These are phyloP conservation scores for Elongisporangium prolatum DNA, from an alignment of 352 stramenopile genomes.

Conservation along the genomic window DNA sequence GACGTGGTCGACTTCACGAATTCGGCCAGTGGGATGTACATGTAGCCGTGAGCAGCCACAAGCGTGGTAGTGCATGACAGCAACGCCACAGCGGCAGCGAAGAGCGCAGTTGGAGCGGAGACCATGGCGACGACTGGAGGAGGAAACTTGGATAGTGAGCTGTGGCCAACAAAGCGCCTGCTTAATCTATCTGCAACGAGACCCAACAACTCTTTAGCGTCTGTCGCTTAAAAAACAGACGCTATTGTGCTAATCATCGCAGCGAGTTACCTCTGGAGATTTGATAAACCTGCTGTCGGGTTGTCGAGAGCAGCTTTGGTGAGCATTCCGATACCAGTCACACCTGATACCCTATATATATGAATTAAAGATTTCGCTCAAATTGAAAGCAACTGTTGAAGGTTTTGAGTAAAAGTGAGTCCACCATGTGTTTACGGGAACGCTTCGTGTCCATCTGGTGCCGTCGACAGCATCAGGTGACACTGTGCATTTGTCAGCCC, in stretches of 20 bases:
- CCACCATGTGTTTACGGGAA: not conserved
- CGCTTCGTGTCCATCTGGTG: not conserved
- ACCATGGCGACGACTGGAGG: conserved; percentile 1
- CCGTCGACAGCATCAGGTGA: not conserved
- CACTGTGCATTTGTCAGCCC: not conserved
- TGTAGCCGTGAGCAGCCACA: conserved; percentile 17
- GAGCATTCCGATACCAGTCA: not conserved
- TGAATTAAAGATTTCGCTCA: not conserved
- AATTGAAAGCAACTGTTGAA: not conserved
- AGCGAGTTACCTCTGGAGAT: not conserved
- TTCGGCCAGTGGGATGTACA: conserved; percentile 15
- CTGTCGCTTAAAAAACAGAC: not conserved
- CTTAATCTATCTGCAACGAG: not conserved
- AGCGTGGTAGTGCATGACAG: conserved; percentile 6
- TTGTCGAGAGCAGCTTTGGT: not conserved
- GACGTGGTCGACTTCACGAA: conserved; percentile 15
- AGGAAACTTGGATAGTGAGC: not conserved
- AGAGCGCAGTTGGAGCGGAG: not conserved
- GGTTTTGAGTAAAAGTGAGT: not conserved
- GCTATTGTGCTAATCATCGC: not conserved
- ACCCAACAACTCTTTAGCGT: not conserved
- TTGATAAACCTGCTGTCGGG: not conserved
- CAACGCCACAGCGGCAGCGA: conserved; percentile 4
- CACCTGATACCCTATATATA: not conserved
- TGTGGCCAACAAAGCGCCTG: not conserved